These are phyloP conservation scores for Calocybe indica DNA, from an alignment of 768 basidiomycete genomes.

Conservation along the genomic window DNA sequence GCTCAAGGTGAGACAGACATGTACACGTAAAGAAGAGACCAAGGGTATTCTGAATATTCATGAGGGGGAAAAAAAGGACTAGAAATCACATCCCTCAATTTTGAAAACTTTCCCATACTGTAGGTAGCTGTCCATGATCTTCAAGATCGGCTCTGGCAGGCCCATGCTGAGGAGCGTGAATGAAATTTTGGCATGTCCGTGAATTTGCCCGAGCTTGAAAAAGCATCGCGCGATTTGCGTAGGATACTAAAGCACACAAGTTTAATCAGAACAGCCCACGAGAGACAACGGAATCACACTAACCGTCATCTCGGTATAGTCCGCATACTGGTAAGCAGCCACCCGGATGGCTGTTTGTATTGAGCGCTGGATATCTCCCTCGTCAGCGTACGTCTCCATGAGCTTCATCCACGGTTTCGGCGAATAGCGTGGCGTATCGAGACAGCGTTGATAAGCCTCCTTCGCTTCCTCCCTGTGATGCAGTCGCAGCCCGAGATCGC, in stretches of 20 bases:
- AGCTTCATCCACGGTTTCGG: slow-evolving; percentile 91
- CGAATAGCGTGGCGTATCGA: slow-evolving; percentile 82
- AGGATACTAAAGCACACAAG: slow-evolving; percentile 57
- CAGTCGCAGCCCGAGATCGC: slow-evolving; percentile 87
- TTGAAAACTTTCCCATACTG: slow-evolving; percentile 85
- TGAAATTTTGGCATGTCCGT: slow-evolving; percentile 91
- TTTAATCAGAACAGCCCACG: neutral
- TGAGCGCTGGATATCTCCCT: slow-evolving; percentile 86
- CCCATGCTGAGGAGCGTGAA: slow-evolving; percentile 94
- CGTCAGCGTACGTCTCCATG: slow-evolving; percentile 95
- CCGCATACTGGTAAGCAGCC: slow-evolving; percentile 87
- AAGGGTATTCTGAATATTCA: neutral
- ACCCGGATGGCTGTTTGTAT: slow-evolving; percentile 91
- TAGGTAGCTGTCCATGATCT: slow-evolving; percentile 90
- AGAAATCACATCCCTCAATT: slow-evolving; percentile 83
- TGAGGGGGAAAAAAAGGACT: neutral
- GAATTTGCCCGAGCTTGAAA: slow-evolving; percentile 89
- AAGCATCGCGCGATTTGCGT: slow-evolving; percentile 85
- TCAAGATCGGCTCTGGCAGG: slow-evolving; percentile 81
- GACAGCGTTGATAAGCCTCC: slow-evolving; percentile 93
- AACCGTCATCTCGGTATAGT: slow-evolving; percentile 86
- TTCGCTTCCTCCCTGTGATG: slow-evolving; percentile 99
- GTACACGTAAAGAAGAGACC: neutral
- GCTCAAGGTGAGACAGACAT: neutral
- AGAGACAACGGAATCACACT: slow-evolving; percentile 22